Evolutionary conservation across 177 flowering plant genomes (phyloP).

Genomic region (Vitis hybrid): DNA sequence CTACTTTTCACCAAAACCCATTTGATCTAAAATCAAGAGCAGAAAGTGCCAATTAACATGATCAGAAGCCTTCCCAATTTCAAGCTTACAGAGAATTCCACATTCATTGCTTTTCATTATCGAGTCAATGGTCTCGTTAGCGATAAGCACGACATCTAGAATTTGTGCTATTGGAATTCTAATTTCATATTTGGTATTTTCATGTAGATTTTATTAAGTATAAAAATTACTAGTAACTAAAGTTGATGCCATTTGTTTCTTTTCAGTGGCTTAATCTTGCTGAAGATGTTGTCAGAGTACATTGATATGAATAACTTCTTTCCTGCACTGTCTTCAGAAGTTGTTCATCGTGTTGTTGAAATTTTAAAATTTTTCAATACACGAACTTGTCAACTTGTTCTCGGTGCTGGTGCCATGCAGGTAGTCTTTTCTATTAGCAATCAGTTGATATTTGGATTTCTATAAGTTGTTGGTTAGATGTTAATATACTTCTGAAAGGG

Average conservation of each 20-base stretch:
- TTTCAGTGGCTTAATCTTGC: conserved; percentile 88
- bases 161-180: neutral
- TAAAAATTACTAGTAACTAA: neutral
- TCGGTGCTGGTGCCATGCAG: conserved; percentile 99
- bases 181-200: neutral
- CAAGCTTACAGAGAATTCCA: too few species aligned
- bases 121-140: too few species aligned
- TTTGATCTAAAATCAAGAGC: too few species aligned
- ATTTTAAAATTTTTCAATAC: conserved; percentile 87
- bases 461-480: neutral
- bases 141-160: neutral
- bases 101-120: too few species aligned
- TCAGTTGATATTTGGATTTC: neutral
- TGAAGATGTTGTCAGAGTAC: conserved; percentile 98
- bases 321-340: conserved; percentile 78
- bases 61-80: too few species aligned
- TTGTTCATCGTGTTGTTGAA: conserved; percentile 91
- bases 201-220: neutral
- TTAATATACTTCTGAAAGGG: neutral
- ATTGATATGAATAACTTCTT: conserved; percentile 76
- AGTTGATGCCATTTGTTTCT: conserved; percentile 4
- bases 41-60: too few species aligned
- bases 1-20: too few species aligned
- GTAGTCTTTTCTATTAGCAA: conserved; percentile 29
- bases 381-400: conserved; percentile 91